Evolutionary conservation across 2,329 filamentous ascomycete genomes (phyloP), one percentile per base, ranked within the genome.

Genomic region (Trichoderma atrobrunneum): DNA sequence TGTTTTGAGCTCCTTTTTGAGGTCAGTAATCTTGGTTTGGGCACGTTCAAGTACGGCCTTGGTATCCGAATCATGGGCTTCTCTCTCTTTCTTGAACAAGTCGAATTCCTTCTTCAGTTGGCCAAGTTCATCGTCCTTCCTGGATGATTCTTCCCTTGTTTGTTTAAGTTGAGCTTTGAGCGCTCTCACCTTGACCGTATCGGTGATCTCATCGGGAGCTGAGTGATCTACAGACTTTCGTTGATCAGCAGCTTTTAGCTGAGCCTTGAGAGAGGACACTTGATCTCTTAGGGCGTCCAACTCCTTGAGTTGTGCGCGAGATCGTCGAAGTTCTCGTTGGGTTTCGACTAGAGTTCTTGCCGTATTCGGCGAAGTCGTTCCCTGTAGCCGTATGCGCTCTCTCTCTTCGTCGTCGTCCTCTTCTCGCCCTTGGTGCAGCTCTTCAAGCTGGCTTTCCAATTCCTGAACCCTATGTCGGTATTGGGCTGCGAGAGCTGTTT

Each of bases 391-490:
- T 78, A 79, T 14, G 74, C 75, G 21, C n/a, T 64, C 72, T 43
- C 66, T 65, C 7, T 26, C 11, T 39, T 72, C 70, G 11, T 43
- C 51, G 34, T 78, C 51, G 34, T 78, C 79, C 2, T 82, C 79
- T 36, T 82, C 81, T 28, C 80, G 80, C 10, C 81, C 82, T 48
- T 75, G 78, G 72, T 80, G 76, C 24, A 81, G 75, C 2, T 84
- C 83, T 72, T 83, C 86, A 18, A 87, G 81, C 74, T 86, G 80
- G 4, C 81, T 80, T 72, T 90, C 87, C 69, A 91, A 82, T 73
- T 90, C 87, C 73, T 88, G 86, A 10, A 91, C 87, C 69, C 88
- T 87, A 32, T 84, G 83, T 73, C 86, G 86, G 79, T 91, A 91
- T 74, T 90, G 86, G 1, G 85, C 80, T 16, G 87, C 87, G 14